phyloP scores from a whole-genome alignment of 1,284 basidiomycete genomes.

The Meira nashicola region DNA sequence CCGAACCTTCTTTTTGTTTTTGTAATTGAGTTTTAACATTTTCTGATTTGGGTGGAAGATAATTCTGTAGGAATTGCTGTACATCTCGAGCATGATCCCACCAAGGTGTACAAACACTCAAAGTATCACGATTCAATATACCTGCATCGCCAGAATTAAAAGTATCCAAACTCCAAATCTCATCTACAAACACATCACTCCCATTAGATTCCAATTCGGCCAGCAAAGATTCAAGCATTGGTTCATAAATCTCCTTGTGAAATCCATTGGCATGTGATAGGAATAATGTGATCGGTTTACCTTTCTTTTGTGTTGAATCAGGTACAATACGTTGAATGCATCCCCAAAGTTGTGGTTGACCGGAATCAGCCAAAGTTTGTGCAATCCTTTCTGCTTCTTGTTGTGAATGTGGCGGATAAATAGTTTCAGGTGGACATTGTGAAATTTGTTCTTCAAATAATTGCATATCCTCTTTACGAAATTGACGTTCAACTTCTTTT shows the following conservation, averaged over 20 bases:
- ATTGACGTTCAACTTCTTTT: slow-evolving; percentile 25
- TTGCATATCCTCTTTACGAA: slow-evolving; percentile 24
- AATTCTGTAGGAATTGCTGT: slow-evolving; percentile 65
- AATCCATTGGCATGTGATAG: slow-evolving; percentile 76
- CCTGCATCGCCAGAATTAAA: slow-evolving; percentile 10
- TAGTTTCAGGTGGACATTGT: slow-evolving; percentile 19
- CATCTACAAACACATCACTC: not conserved
- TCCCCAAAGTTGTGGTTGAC: slow-evolving; percentile 16
- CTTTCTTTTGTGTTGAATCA: not conserved
- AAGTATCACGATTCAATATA: not conserved
- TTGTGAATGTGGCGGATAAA: slow-evolving; percentile 19
- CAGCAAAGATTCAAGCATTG: slow-evolving; percentile 9
- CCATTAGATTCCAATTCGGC: not conserved
- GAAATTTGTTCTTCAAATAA: slow-evolving; percentile 20
- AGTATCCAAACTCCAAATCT: slow-evolving; percentile 13
- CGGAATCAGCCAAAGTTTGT: not conserved
- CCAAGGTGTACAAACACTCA: slow-evolving; percentile 61
- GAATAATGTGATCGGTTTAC: slow-evolving; percentile 63
- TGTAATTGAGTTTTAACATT: not conserved
- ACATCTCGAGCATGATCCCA: slow-evolving; percentile 67
- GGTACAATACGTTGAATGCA: slow-evolving; percentile 10
- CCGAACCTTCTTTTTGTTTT: not conserved
- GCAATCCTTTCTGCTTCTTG: slow-evolving; percentile 11
- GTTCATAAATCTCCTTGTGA: slow-evolving; percentile 62
- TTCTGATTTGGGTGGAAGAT: slow-evolving; percentile 56